Base-by-base conservation (phyloP, 2,329 filamentous ascomycete species). In the Penicillium sp. region DNA sequence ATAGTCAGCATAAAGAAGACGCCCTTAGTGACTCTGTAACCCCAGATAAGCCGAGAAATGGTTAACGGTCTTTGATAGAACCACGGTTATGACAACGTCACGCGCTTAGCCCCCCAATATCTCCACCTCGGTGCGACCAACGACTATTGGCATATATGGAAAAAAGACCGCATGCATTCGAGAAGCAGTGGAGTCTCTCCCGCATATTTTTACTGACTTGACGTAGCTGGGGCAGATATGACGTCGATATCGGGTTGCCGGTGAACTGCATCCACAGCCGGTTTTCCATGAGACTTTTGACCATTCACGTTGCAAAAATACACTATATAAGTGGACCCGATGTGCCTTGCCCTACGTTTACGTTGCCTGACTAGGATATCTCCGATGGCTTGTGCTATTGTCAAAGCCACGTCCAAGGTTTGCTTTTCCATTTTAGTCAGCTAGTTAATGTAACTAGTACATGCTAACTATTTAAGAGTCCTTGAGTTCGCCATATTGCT, bases 191-290 rank as follows among this genome's bases (percentile, higher is more conserved):
- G 38, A 27, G 38, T 10, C 20, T n/a, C 24, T 25, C 23, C 12
- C 23, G 7, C 12, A 27, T n/a, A 23, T 23, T 15, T 31, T 10
- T 31, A 18, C 39, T 37, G 31, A 10, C 48, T 54, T 54, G 52
- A 54, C 52, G 52, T 52, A 47, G 46, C 20, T 25, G 32, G 32
- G 46, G 20, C 8, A 20, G 33, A 44, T 24, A 51, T 54, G 52
- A 54, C 49, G 52, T 52, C 40, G 40, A 42, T 28, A 15, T 54
- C 49, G 52, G 46, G 46, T 44, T 49, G 40, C 52, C 49, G 52
- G 37, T 38, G 39, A 43, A 28, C 29, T 41, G 29, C 23, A 29
- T 33, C 28, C 25, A 41, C 35, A 54, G 52, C 52, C 46, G 52
- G 52, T 52, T 54, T 54, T 23, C 25, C 29, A 18, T 15, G 25